Evolutionary conservation across 106 monocot species (phyloP), one percentile per base, ranked within the genome.

Genomic region (Hemerocallis citrina): DNA sequence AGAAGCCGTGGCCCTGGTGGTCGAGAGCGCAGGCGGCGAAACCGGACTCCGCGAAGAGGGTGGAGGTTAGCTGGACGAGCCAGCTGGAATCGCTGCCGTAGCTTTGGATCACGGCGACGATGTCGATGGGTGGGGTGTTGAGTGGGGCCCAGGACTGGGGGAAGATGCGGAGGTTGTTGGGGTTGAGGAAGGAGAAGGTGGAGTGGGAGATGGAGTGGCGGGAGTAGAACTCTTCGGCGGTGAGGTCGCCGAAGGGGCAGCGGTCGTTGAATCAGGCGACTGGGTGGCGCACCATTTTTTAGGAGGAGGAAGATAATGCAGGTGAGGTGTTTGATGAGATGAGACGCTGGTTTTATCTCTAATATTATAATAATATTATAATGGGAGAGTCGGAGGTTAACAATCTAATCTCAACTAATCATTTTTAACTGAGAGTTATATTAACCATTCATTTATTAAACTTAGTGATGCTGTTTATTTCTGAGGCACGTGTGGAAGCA

Each of bases 1-100:
- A 94, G 73, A 85, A 89, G 64, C 93, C 93, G 70, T 94, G 93
- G 56, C 93, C 93, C 56, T 72, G 89, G 73, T 94, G 93, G 68
- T 94, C 93, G 25, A 94, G 60, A 36, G 89, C 93, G 56, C 71
- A 76, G 17, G 86, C 82, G 36, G 82, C 93, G 71, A 94, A 94
- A 1, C 93, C 89, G 14, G 68, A 63, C 63, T 77, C 41, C 52
- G 88, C 93, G 63, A 93, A 55, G 63, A 72, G 66, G 31, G 83
- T 83, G 57, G 92, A 70, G 21, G 92, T 86, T 45, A 86, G 92
- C 75, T 75, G 83, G 29, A 86, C 55, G 46, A 77, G 46, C 92
- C 86, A 92, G 74, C 78, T 81, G 38, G 92, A 92, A 68, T 86
- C 87, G 12, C 78, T 78, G n/a, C 87, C 81, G 87, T 64, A 92